Evolutionary conservation across 768 basidiomycete species (phyloP).

Genomic region (Sarcomyxa edulis): DNA sequence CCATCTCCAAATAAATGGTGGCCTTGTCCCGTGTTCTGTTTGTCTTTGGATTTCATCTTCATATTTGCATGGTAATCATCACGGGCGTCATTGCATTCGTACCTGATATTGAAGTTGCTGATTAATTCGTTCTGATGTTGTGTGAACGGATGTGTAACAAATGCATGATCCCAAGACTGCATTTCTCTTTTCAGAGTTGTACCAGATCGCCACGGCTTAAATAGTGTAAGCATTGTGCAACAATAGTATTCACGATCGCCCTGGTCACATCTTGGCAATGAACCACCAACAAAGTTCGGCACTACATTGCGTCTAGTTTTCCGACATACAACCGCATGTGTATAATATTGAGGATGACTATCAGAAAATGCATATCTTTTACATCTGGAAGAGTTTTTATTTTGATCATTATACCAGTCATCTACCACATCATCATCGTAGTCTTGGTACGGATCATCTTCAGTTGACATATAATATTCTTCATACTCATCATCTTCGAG

Average conservation of each 20-base stretch:
- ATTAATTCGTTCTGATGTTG: conserved; percentile 13
- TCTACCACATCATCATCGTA: not conserved
- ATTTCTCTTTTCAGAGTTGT: conserved; percentile 13
- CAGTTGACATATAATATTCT: not conserved
- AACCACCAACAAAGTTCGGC: conserved; percentile 21
- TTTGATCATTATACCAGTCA: not conserved
- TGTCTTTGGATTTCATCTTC: too few species aligned
- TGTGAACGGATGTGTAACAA: conserved; percentile 12
- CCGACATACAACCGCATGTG: not conserved
- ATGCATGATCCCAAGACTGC: conserved; percentile 20
- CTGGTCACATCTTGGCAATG: conserved; percentile 21
- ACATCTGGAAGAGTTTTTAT: too few species aligned
- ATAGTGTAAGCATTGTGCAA: conserved; percentile 21
- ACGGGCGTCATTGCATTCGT: conserved; percentile 29
- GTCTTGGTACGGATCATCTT: conserved; percentile 4
- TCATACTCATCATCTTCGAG: conserved; percentile 1
- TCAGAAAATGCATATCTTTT: too few species aligned
- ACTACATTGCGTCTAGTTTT: conserved; percentile 6
- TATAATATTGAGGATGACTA: conserved; percentile 1
- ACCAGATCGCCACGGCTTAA: conserved; percentile 23
- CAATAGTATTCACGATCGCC: conserved; percentile 24
- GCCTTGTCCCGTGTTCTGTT: too few species aligned
- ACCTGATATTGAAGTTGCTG: conserved; percentile 23
- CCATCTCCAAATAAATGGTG: too few species aligned
- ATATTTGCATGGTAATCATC: conserved; percentile 22